Conservation (phyloP, 2,329 filamentous ascomycete species). For the Colletotrichum cuscutae region DNA sequence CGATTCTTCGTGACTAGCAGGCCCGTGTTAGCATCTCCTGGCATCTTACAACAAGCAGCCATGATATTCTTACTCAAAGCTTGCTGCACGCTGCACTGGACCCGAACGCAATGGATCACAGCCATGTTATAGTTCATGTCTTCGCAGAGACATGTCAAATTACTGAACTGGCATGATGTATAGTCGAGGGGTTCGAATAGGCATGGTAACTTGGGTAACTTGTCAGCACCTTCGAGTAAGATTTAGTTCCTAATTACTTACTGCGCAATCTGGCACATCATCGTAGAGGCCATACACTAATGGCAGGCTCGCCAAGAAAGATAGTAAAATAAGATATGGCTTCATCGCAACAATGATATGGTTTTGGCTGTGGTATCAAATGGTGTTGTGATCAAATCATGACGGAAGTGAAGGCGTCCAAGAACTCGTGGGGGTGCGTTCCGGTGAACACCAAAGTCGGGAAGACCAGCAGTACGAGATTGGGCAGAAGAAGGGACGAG, state of each 20-base stretch:
- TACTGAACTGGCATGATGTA: conserved; percentile 13
- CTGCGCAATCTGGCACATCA: conserved; percentile 24
- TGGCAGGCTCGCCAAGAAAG: conserved; percentile 1
- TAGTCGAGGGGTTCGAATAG: conserved; percentile 22
- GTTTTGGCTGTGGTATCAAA: not conserved
- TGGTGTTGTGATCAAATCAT: conserved; percentile 7
- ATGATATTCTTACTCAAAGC: not conserved
- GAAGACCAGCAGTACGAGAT: not conserved
- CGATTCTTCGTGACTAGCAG: conserved; percentile 19
- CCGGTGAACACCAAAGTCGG: not conserved
- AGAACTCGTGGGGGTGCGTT: not conserved
- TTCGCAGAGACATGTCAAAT: conserved; percentile 20
- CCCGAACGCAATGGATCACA: conserved; percentile 22
- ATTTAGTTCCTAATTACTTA: not conserved
- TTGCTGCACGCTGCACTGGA: conserved; percentile 27
- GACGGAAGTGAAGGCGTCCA: not conserved
- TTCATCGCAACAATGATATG: conserved; percentile 6
- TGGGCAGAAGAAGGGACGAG: not conserved
- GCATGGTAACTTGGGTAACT: conserved; percentile 5
- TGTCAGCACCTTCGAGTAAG: too few relatives aligned
- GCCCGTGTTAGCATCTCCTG: not conserved
- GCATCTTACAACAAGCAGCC: not conserved
- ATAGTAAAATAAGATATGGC: not conserved
- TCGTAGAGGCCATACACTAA: conserved; percentile 26
- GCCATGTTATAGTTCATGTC: conserved; percentile 32